Percentiles rank a stretch among this genome's conserved stretches.
phyloP scores from a whole-genome alignment of 805 yeast species.

The Teunomyces barrocoloradensis region DNA sequence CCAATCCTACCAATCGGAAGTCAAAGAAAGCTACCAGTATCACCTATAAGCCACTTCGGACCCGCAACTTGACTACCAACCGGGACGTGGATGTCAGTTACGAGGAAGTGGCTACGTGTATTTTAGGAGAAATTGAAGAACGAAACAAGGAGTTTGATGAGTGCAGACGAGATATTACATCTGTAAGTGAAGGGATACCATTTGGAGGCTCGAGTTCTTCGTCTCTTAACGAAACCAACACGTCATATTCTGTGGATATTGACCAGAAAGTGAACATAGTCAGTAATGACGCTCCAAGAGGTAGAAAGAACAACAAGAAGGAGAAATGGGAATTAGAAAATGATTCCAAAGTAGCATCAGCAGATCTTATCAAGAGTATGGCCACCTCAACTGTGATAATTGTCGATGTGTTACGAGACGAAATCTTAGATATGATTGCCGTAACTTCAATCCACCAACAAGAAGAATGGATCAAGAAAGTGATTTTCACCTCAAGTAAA shows the following conservation, averaged over 20 bases:
- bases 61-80: slow-evolving; percentile 59
- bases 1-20: slow-evolving; percentile 35
- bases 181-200: slow-evolving; percentile 3
- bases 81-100: slow-evolving; percentile 72
- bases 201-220: slow-evolving; percentile 13
- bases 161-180: slow-evolving; percentile 17
- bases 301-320: slow-evolving; percentile 70
- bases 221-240: slow-evolving; percentile 9
- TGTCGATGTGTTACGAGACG: slow-evolving; percentile 73
- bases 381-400: slow-evolving; percentile 70
- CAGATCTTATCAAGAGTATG: slow-evolving; percentile 50
- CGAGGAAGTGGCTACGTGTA: slow-evolving; percentile 53
- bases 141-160: slow-evolving; percentile 17
- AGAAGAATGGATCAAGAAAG: slow-evolving; percentile 82
- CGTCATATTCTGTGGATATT: slow-evolving; percentile 23
- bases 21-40: slow-evolving; percentile 26
- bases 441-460: slow-evolving; percentile 71
- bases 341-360: slow-evolving; percentile 61
- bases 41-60: slow-evolving; percentile 71
- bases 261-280: slow-evolving; percentile 63
- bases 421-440: slow-evolving; percentile 78
- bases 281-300: slow-evolving; percentile 77
- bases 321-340: slow-evolving; percentile 79
- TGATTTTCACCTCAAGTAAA: slow-evolving; percentile 72
- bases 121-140: slow-evolving; percentile 27